Evolutionary conservation across 2,329 filamentous ascomycete genomes (phyloP), one percentile per base, ranked within the genome.

Genomic region (Xylariaceae sp.): DNA sequence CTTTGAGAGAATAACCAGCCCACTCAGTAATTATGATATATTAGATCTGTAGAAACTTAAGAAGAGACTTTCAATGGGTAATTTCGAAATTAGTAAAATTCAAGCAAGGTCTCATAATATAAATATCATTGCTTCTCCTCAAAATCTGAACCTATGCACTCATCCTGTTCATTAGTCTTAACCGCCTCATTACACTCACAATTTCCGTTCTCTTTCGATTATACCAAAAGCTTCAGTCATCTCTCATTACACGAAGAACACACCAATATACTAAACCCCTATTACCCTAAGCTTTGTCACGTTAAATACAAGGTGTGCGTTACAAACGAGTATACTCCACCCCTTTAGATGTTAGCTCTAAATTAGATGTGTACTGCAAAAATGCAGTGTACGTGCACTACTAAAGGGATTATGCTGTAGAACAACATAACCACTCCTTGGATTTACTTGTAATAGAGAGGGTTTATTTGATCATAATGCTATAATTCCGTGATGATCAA

Each of bases 341-440:
- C n/a, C 15, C 24, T 15, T 21, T 21, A 16, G 26, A 30, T 43
- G 32, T 15, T 43, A 27, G 32, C 13, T 43, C 13, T 9, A 32
- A 43, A 13, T 32, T 32, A 43, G 24, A 43, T 43, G 40, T 43
- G 40, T 11, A 43, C 40, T n/a, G n/a, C n/a, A n/a, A n/a, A n/a
- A n/a, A n/a, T n/a, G n/a, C n/a, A n/a, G n/a, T n/a, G n/a, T n/a
- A n/a, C n/a, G n/a, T n/a, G n/a, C n/a, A n/a, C n/a, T n/a, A n/a
- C n/a, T n/a, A n/a, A n/a, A n/a, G n/a, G n/a, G n/a, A n/a, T n/a
- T n/a, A n/a, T n/a, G n/a, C n/a, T n/a, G n/a, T n/a, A n/a, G n/a
- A n/a, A n/a, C n/a, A n/a, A n/a, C n/a, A n/a, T n/a, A n/a, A n/a
- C n/a, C n/a, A n/a, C n/a, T n/a, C n/a, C n/a, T n/a, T n/a, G n/a